Evolutionary conservation across 2,329 filamentous ascomycete species (phyloP), one percentile per base, ranked within the genome.

Genomic region (Ophiocordyceps robertsii): DNA sequence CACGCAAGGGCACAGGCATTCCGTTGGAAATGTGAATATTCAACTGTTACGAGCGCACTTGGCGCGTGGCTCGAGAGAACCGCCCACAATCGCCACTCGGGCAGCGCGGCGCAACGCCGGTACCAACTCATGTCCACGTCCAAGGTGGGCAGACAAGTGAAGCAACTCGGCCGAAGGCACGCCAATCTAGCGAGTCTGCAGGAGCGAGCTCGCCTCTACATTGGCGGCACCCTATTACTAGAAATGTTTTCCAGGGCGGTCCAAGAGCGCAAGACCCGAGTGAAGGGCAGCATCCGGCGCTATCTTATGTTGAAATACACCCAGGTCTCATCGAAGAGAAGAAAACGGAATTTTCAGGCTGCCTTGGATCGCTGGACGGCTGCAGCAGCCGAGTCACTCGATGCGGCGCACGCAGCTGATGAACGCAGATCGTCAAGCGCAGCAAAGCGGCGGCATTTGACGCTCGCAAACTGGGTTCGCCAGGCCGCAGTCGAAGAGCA

Each of bases 221-320:
- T 63, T 30, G 42, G 54, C 24, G 52, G 56, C 14, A 61, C 53
- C 5, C 49, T 42, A 13, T 16, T 58, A 11, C 43, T 63, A 16
- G 48, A 49, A 8, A 44, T 55, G 8, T 50, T 63, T 29, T 51
- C 56, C 14, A 42, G 21, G 32, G 45, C 49, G 24, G 51, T 56
- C 7, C 51, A 49, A 33, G 51, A 44, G 11, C 56, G 53, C 6
- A 55, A 54, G 39, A 46, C 47, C 14, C 50, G 48, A 29, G 53
- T 56, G 27, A 60, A 56, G 41, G 42, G 52, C 11, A 44, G 52
- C 21, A 47, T 63, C 14, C 56, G 60, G 38, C 53, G 49, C 16
- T 55, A 60, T 45, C 50, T 63, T 13, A 62, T 58, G 58, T 50
- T 50, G 43, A 56, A 55, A 43, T 63, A 62, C 42, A 59, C 59